These are phyloP conservation scores for Saturnispora bothae DNA, from an alignment of 805 yeast genomes.

Conservation along the genomic window DNA sequence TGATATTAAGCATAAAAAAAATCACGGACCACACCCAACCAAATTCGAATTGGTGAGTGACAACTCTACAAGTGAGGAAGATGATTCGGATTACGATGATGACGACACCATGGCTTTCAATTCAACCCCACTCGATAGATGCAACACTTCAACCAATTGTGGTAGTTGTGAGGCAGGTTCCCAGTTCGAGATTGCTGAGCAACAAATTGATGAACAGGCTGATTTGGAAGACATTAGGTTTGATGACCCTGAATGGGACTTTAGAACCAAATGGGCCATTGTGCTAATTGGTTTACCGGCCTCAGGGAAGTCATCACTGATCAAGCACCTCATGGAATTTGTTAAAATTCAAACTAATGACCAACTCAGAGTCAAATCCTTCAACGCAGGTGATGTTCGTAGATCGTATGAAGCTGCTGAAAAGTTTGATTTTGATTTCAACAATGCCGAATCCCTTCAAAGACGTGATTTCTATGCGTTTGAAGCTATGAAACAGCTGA, in stretches of 20 bases:
- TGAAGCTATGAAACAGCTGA: constrained; percentile 74
- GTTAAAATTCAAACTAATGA: constrained; percentile 12
- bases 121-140: neutral
- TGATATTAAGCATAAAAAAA: neutral
- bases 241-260: constrained; percentile 7
- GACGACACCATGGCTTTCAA: neutral
- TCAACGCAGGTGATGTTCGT: constrained; percentile 45
- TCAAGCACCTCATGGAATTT: constrained; percentile 21
- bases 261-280: constrained; percentile 23
- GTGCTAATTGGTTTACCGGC: constrained; percentile 80
- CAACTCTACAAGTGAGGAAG: neutral
- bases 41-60: neutral
- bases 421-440: constrained; percentile 26
- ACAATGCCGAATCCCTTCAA: constrained; percentile 32
- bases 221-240: neutral
- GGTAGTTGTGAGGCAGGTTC: too few relatives aligned
- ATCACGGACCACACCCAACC: neutral
- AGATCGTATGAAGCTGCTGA: constrained; percentile 25
- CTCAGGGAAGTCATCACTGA: constrained; percentile 65
- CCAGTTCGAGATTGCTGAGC: neutral
- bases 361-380: constrained; percentile 24
- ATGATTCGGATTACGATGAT: neutral
- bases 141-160: neutral
- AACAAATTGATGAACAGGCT: neutral
- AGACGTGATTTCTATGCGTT: constrained; percentile 89